These are phyloP conservation scores for Fagopyrum homotropicum DNA, from an alignment of 148 eudicot genomes.

Conservation along the genomic window DNA sequence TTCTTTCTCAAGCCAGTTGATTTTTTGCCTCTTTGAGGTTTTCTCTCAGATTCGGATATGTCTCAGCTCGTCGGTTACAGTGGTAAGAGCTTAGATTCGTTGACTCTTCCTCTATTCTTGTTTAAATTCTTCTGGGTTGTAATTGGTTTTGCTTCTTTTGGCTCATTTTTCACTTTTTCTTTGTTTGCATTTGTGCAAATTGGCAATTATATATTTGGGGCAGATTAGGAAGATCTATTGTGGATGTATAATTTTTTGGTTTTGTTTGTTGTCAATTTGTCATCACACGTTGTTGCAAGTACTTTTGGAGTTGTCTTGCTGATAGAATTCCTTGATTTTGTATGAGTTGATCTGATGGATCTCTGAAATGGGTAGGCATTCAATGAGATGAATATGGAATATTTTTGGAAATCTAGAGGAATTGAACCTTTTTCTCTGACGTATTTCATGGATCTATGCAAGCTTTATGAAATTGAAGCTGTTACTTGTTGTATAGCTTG, in stretches of 20 bases:
- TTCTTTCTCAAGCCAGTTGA: slow-evolving; percentile 19
- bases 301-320: not conserved
- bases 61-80: slow-evolving; percentile 55
- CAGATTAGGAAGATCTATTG: not conserved
- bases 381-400: not conserved
- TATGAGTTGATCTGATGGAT: not conserved
- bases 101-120: not conserved
- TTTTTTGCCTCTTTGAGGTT: slow-evolving; percentile 47
- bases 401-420: not conserved
- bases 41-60: slow-evolving; percentile 36
- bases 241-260: not conserved
- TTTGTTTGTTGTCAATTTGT: not conserved
- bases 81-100: slow-evolving; percentile 33
- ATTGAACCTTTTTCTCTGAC: not conserved
- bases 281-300: not conserved
- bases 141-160: not conserved
- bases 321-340: not conserved
- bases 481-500: not conserved
- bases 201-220: not conserved
- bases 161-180: not conserved
- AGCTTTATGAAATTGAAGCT: not conserved
- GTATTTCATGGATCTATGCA: not conserved
- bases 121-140: not conserved
- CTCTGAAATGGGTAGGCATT: slow-evolving; percentile 2
- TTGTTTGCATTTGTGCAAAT: not conserved